Conservation (phyloP, 352 stramenopile species). For the Pythium dissotocum region DNA sequence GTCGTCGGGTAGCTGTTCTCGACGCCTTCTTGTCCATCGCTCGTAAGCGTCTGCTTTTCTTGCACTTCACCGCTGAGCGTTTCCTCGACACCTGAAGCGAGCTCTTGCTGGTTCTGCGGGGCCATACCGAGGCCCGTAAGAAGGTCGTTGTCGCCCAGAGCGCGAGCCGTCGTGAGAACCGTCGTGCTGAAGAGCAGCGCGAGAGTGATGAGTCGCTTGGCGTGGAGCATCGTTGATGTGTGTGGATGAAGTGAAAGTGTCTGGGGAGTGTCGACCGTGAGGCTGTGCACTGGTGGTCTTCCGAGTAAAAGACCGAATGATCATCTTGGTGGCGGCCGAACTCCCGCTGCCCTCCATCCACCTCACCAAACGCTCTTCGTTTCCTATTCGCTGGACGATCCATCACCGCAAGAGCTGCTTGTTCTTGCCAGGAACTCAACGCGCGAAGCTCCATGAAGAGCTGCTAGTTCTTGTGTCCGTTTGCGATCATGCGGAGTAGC, state of each 20-base stretch:
- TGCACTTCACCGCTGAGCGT: background rate
- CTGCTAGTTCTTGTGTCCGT: background rate
- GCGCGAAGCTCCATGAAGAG: background rate
- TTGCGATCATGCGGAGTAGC: background rate
- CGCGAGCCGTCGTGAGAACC: constrained; percentile 6
- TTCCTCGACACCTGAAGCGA: background rate
- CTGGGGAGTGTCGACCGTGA: background rate
- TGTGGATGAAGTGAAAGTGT: background rate
- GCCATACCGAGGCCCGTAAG: background rate
- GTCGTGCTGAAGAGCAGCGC: constrained; percentile 24
- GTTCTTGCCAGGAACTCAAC: background rate
- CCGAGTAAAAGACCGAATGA: constrained; percentile 32
- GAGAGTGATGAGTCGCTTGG: constrained; percentile 27
- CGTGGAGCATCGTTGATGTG: constrained; percentile 20
- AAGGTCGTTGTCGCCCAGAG: background rate
- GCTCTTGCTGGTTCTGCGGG: background rate
- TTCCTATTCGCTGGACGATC: constrained; percentile 4
- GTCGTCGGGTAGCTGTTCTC: background rate
- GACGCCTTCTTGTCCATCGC: background rate
- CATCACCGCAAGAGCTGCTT: background rate
- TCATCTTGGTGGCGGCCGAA: background rate
- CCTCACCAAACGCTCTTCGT: background rate
- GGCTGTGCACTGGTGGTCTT: constrained; percentile 17
- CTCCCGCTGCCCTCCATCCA: background rate
- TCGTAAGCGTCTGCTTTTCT: background rate